Conservation (phyloP, 148 eudicot species). For the Limonium bicolor region DNA sequence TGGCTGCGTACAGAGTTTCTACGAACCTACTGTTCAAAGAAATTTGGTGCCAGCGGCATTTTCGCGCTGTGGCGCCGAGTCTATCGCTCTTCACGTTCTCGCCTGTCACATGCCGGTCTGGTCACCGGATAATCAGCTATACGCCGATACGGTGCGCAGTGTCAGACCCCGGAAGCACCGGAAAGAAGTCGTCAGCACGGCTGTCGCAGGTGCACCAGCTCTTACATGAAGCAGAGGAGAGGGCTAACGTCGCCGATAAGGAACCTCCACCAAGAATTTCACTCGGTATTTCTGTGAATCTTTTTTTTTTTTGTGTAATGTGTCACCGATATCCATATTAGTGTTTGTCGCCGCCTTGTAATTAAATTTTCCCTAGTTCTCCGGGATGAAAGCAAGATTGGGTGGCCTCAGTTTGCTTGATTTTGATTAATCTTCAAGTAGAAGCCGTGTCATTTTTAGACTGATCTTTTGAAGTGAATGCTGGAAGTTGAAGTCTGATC, state of each 20-base stretch:
- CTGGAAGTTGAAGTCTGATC: no score
- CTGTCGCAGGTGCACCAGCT: constrained; percentile 58
- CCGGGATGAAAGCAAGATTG: no score
- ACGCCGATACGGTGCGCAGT: constrained; percentile 26
- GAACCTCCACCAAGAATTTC: constrained; percentile 64
- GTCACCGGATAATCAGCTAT: constrained; percentile 23
- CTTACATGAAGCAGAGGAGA: constrained; percentile 47
- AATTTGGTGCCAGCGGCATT: constrained; percentile 16
- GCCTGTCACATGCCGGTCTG: constrained; percentile 1
- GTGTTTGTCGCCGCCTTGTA: no score
- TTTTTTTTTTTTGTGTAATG: background rate
- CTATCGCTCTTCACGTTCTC: constrained; percentile 7
- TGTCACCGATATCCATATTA: no score
- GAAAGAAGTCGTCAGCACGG: constrained; percentile 52
- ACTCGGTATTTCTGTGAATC: constrained; percentile 21
- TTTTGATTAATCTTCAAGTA: no score
- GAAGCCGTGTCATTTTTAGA: no score
- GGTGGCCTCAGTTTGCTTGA: no score
- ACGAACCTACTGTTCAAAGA: constrained; percentile 20
- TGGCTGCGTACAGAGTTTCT: constrained; percentile 39
- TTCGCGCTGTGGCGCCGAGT: background rate
- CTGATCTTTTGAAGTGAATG: no score
- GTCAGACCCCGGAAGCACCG: constrained; percentile 17
- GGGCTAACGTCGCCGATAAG: constrained; percentile 34
- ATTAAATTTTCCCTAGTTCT: no score